These are phyloP conservation scores for Lachnellula willkommii DNA, from an alignment of 2,329 filamentous ascomycete species.

Conservation along the genomic window DNA sequence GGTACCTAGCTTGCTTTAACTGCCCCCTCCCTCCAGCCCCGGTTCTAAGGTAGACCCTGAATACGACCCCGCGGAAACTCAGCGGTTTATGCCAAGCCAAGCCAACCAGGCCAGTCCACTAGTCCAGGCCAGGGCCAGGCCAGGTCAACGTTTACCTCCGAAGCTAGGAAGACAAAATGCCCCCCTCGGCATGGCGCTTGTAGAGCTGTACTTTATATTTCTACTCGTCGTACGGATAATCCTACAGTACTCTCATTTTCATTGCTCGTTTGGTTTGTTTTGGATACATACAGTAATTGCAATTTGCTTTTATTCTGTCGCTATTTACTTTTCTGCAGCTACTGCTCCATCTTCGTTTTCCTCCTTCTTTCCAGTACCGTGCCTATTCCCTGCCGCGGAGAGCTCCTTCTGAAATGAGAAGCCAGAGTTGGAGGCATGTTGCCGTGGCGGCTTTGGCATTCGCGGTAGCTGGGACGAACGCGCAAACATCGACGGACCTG, in stretches of 20 bases:
- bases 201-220: background rate
- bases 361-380: background rate
- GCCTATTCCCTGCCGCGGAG: background rate
- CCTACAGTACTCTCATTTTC: background rate
- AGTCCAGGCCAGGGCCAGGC: background rate
- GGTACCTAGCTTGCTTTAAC: background rate
- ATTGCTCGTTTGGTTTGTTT: background rate
- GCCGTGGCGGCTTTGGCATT: slow-evolving; percentile 12
- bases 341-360: background rate
- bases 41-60: background rate
- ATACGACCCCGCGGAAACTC: too few relatives aligned
- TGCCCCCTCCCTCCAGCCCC: background rate
- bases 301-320: slow-evolving; percentile 1
- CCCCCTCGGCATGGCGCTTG: background rate
- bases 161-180: background rate
- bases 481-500: slow-evolving; percentile 32
- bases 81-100: too few relatives aligned
- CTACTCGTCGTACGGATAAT: background rate
- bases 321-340: background rate
- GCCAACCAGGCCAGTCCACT: background rate
- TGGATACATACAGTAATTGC: background rate
- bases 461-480: slow-evolving; percentile 12
- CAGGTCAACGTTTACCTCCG: background rate
- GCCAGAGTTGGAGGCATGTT: slow-evolving; percentile 15
- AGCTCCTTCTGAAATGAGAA: slow-evolving; percentile 11